Conservation (phyloP, 2,329 filamentous ascomycete genomes). For the Fulvia fulva region DNA sequence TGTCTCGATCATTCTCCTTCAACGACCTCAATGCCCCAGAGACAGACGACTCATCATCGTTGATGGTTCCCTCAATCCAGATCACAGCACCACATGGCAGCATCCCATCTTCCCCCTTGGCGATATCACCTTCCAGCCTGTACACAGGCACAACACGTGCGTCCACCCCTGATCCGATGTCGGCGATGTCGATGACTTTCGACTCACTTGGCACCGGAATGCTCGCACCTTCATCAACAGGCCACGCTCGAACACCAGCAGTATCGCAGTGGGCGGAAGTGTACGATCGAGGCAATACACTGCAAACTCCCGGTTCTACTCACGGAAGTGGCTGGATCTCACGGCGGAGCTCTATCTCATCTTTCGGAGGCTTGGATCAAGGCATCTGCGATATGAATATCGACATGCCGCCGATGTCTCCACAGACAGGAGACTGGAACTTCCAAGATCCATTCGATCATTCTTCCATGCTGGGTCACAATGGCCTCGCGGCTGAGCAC, state of each 20-base stretch:
- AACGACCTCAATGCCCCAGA: conserved; percentile 4
- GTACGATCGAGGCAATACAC: conserved; percentile 4
- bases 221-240: conserved; percentile 4
- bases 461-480: neutral
- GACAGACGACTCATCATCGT: conserved; percentile 10
- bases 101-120: conserved; percentile 9
- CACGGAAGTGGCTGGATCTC: conserved; percentile 7
- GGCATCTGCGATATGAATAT: conserved; percentile 9
- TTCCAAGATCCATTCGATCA: conserved; percentile 7
- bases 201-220: conserved; percentile 5
- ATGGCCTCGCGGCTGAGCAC: neutral
- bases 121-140: conserved; percentile 13
- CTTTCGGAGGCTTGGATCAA: conserved; percentile 13
- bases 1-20: conserved; percentile 2
- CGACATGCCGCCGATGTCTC: conserved; percentile 1
- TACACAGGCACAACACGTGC: conserved; percentile 16
- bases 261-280: conserved; percentile 14
- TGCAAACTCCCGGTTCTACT: conserved; percentile 12
- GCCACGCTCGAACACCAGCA: conserved; percentile 10
- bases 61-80: conserved; percentile 14
- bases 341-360: conserved; percentile 14
- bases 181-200: conserved; percentile 6
- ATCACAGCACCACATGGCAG: conserved; percentile 17
- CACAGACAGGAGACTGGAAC: conserved; percentile 8
- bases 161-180: conserved; percentile 15